Evolutionary conservation across 352 stramenopile genomes (phyloP).

Genomic region (Pythium periplocum): DNA sequence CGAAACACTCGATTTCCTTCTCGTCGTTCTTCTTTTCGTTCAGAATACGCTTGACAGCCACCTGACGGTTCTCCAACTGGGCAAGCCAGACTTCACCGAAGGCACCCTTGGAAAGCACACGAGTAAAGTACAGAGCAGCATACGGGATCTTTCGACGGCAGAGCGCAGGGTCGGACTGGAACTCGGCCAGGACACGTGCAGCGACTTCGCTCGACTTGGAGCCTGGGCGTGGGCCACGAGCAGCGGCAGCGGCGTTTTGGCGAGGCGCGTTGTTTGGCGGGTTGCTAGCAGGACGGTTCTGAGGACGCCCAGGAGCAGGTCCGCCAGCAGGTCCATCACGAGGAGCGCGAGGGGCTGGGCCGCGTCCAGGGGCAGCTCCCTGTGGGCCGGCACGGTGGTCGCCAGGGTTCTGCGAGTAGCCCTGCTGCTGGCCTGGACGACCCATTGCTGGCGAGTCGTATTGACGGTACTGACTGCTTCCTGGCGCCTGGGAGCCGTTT

Average conservation of each 20-base stretch:
- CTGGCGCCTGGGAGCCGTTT: neutral
- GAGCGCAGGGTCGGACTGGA: conserved; percentile 59
- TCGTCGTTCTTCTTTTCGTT: conserved; percentile 78
- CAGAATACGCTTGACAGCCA: conserved; percentile 79
- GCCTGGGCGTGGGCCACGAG: neutral
- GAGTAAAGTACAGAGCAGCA: conserved; percentile 73
- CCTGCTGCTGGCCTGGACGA: neutral
- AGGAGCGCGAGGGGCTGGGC: too few relatives aligned
- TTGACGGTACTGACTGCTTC: neutral
- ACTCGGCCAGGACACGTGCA: conserved; percentile 55
- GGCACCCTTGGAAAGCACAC: conserved; percentile 80
- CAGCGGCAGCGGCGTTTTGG: conserved; percentile 5
- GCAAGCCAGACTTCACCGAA: conserved; percentile 84
- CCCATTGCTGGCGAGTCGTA: neutral
- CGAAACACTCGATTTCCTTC: conserved; percentile 84
- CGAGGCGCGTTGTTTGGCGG: neutral
- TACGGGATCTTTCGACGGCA: conserved; percentile 54
- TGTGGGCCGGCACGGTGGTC: neutral
- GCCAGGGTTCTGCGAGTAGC: neutral
- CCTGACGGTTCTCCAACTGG: conserved; percentile 70
- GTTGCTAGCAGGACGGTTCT: neutral
- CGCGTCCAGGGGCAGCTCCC: neutral
- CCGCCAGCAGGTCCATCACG: neutral
- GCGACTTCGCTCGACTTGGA: conserved; percentile 27
- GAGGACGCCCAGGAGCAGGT: too few relatives aligned